Conservation (phyloP, 1,139 yeast species). For the Suhomyces terraborum region DNA sequence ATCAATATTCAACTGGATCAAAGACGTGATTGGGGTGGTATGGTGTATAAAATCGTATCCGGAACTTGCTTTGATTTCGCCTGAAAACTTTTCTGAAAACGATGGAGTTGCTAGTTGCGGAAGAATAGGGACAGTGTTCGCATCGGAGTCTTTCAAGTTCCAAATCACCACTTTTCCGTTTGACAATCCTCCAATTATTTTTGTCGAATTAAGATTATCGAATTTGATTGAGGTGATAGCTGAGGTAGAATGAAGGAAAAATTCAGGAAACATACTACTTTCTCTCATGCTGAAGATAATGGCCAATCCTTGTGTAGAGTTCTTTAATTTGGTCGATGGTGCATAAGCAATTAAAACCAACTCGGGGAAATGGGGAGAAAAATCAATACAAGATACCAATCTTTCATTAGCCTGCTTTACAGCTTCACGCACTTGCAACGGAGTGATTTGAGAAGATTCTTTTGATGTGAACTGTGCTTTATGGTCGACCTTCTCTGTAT, state of each 20-base stretch:
- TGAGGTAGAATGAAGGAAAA: slow-evolving; percentile 41
- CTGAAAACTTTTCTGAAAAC: slow-evolving; percentile 15
- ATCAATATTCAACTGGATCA: slow-evolving; percentile 25
- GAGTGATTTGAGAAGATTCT: too few species aligned
- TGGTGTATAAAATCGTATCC: slow-evolving; percentile 12
- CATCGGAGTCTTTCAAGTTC: slow-evolving; percentile 30
- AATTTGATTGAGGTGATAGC: slow-evolving; percentile 49
- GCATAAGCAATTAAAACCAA: slow-evolving; percentile 41
- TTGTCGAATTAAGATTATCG: slow-evolving; percentile 31
- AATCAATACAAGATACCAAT: slow-evolving; percentile 41
- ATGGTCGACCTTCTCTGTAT: slow-evolving; percentile 15
- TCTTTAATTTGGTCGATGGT: neutral
- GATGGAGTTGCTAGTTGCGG: slow-evolving; percentile 36
- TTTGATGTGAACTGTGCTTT: slow-evolving; percentile 8
- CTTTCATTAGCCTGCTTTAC: slow-evolving; percentile 5
- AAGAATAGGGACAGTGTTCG: slow-evolving; percentile 23
- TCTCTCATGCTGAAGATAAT: slow-evolving; percentile 27
- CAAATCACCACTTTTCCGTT: slow-evolving; percentile 45
- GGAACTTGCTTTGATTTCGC: slow-evolving; percentile 5
- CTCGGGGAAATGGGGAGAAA: slow-evolving; percentile 44
- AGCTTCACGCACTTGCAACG: neutral
- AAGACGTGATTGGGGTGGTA: slow-evolving; percentile 18
- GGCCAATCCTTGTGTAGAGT: slow-evolving; percentile 37
- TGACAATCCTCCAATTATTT: slow-evolving; percentile 40
- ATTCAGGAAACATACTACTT: slow-evolving; percentile 44